These are phyloP conservation scores for Porpolomopsis calyptriformis DNA, from an alignment of 768 basidiomycete genomes.

Conservation along the genomic window DNA sequence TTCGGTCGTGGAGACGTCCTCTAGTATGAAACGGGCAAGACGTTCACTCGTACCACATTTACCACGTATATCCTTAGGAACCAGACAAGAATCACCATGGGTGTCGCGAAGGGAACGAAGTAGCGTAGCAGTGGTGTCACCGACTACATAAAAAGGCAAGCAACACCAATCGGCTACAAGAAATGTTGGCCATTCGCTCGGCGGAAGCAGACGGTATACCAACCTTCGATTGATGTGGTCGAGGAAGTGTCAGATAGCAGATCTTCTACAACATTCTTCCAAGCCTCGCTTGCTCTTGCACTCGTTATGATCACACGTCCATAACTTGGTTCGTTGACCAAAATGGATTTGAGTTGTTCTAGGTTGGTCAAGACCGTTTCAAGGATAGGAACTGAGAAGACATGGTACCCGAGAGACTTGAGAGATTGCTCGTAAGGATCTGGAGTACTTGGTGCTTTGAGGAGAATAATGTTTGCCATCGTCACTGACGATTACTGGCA, in stretches of 20 bases:
- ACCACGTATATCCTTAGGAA: slow-evolving; percentile 28
- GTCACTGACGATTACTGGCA: too few species aligned
- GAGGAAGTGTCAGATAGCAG: slow-evolving; percentile 5
- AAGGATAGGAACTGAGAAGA: slow-evolving; percentile 60
- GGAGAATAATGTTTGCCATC: slow-evolving; percentile 33
- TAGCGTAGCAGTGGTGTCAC: slow-evolving; percentile 46
- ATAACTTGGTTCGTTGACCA: slow-evolving; percentile 28
- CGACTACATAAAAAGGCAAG: slow-evolving; percentile 73
- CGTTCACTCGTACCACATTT: slow-evolving; percentile 54
- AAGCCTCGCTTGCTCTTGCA: slow-evolving; percentile 65
- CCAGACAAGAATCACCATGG: slow-evolving; percentile 15
- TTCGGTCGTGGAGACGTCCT: slow-evolving; percentile 19
- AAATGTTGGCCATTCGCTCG: slow-evolving; percentile 4
- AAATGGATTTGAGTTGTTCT: slow-evolving; percentile 30
- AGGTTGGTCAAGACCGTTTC: slow-evolving; percentile 52
- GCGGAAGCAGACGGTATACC: neutral
- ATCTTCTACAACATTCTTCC: slow-evolving; percentile 35
- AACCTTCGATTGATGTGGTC: slow-evolving; percentile 7
- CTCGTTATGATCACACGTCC: slow-evolving; percentile 72
- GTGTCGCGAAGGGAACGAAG: slow-evolving; percentile 27
- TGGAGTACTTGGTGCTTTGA: slow-evolving; percentile 29
- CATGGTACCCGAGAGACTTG: slow-evolving; percentile 32
- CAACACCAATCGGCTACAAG: slow-evolving; percentile 37
- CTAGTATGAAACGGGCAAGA: slow-evolving; percentile 55
- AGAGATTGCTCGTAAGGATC: slow-evolving; percentile 58